Percentiles rank a stretch among this genome's conserved stretches.
Conservation (phyloP, 495 filamentous ascomycete species). For the Friedmanniomyces endolithicus region DNA sequence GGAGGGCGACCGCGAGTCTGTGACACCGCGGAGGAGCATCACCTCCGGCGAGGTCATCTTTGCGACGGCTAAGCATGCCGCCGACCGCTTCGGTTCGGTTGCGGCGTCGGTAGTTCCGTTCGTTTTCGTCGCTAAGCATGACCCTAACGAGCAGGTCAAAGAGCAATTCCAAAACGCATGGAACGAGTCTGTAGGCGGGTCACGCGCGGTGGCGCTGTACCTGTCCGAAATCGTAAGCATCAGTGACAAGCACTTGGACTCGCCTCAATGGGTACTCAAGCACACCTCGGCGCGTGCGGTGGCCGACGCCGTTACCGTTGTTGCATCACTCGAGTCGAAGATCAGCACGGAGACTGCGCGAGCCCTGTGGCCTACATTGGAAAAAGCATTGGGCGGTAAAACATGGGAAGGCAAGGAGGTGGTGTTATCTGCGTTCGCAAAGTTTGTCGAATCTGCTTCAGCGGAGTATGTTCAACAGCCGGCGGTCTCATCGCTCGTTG, state of each 20-base stretch:
- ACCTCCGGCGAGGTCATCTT: conserved; percentile 69
- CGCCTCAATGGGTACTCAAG: conserved; percentile 76
- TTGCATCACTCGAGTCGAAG: conserved; percentile 32
- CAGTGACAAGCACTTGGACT: conserved; percentile 52
- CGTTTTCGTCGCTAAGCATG: conserved; percentile 76
- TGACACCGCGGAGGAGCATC: conserved; percentile 33
- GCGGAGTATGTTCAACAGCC: not conserved
- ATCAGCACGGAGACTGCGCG: conserved; percentile 25
- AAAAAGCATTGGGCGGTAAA: conserved; percentile 69
- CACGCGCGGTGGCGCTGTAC: conserved; percentile 68
- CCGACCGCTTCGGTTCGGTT: conserved; percentile 72
- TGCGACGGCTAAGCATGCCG: conserved; percentile 67
- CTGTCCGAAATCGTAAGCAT: conserved; percentile 67
- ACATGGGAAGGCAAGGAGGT: conserved; percentile 91
- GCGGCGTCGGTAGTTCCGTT: conserved; percentile 68
- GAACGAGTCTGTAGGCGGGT: conserved; percentile 78
- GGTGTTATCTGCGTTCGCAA: conserved; percentile 71
- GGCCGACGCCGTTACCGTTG: conserved; percentile 49
- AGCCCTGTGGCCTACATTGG: conserved; percentile 66
- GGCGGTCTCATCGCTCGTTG: not conserved
- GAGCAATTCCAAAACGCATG: conserved; percentile 71
- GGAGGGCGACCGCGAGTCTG: conserved; percentile 49
- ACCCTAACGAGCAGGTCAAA: conserved; percentile 62
- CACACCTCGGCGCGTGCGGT: conserved; percentile 73
- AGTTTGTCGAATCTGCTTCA: conserved; percentile 51